Conservation (phyloP, 2,329 filamentous ascomycete species). For the Ascochyta viciae-villosae region DNA sequence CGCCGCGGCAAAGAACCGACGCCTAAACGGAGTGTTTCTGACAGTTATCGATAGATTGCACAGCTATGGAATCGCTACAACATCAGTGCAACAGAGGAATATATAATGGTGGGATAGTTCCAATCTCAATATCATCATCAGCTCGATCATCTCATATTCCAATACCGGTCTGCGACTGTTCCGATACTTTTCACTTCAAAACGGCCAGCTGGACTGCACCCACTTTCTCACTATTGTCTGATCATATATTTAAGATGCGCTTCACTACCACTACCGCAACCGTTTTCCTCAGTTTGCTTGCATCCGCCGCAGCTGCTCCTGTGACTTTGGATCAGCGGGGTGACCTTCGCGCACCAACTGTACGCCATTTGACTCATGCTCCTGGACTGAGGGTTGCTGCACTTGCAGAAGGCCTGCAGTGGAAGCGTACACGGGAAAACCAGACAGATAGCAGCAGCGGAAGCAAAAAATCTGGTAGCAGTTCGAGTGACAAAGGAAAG, state of each 20-base stretch:
- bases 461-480: neutral
- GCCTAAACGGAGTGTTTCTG: too few relatives aligned
- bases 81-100: neutral
- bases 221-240: neutral
- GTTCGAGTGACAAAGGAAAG: neutral
- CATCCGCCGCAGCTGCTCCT: conserved; percentile 3
- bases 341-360: neutral
- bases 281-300: conserved; percentile 1
- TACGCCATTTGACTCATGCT: neutral
- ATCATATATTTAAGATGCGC: neutral
- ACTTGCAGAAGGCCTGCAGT: neutral
- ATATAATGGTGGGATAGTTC: neutral
- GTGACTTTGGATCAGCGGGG: conserved; percentile 1
- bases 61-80: neutral
- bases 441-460: neutral
- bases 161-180: neutral
- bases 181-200: neutral
- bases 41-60: neutral
- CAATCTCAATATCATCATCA: neutral
- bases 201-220: neutral
- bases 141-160: neutral
- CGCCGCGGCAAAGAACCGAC: too few relatives aligned
- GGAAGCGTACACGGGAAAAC: conserved; percentile 3
- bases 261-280: conserved; percentile 2
- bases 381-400: neutral